These are phyloP conservation scores for Cetraspora pellucida DNA, from an alignment of 192 early-diverging fungal genomes.

Conservation along the genomic window DNA sequence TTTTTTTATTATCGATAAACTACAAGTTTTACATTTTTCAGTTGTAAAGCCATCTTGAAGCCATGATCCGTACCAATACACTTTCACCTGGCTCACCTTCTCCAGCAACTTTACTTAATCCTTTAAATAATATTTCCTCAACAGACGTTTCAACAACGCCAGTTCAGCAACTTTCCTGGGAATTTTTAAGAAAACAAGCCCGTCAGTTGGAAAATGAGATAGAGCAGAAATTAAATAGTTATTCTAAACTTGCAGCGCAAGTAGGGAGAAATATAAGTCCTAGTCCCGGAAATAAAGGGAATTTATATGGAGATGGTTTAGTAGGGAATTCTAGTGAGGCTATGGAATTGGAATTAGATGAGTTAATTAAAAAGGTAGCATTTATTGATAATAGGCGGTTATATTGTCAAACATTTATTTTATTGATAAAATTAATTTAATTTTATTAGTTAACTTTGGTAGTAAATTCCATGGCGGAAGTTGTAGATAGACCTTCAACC, in stretches of 20 bases:
- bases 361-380: conserved; percentile 64
- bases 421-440: conserved; percentile 8
- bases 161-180: conserved; percentile 55
- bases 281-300: conserved; percentile 25
- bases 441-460: conserved; percentile 55
- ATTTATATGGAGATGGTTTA: not conserved
- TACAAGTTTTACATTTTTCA: no score
- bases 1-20: no score
- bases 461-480: conserved; percentile 65
- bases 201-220: conserved; percentile 74
- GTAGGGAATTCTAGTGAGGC: conserved; percentile 38
- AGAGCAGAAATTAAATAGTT: conserved; percentile 62
- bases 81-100: conserved; percentile 1
- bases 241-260: conserved; percentile 51
- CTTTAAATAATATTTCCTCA: not conserved
- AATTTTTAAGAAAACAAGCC: conserved; percentile 68
- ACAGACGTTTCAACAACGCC: not conserved
- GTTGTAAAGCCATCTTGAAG: no score
- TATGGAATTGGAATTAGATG: conserved; percentile 59
- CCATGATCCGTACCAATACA: conserved; percentile 1
- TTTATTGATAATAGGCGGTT: not conserved
- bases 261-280: conserved; percentile 31
- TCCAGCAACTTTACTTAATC: not conserved
- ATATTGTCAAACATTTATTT: not conserved
- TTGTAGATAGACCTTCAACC: conserved; percentile 55